phyloP scores from a whole-genome alignment of 768 basidiomycete species.

The Suillus clintonianus region DNA sequence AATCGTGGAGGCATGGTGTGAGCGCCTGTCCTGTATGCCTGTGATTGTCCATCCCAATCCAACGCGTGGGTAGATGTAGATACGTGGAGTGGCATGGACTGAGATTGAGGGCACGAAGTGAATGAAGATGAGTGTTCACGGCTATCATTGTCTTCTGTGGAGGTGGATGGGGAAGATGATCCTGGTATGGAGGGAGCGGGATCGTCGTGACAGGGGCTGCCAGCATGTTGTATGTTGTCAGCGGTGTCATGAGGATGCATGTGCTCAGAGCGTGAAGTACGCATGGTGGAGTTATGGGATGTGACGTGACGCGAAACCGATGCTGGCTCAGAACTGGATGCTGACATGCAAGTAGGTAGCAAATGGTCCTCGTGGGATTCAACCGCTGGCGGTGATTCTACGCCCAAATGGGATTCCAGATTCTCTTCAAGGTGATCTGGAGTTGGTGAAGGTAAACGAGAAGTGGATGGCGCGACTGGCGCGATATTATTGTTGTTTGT shows the following conservation, averaged over 20 bases:
- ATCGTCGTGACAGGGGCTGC: neutral
- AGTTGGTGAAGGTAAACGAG: constrained; percentile 19
- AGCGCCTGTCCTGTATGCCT: constrained; percentile 8
- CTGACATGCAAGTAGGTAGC: neutral
- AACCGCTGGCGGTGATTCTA: constrained; percentile 7
- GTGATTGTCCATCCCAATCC: constrained; percentile 8
- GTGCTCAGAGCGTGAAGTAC: neutral
- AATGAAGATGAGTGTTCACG: neutral
- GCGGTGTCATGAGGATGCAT: neutral
- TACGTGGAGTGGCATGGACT: neutral
- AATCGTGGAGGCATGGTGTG: constrained; percentile 18
- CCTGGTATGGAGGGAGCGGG: neutral
- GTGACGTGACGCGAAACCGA: neutral
- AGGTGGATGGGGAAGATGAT: neutral
- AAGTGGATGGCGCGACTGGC: constrained; percentile 18
- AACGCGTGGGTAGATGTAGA: constrained; percentile 1
- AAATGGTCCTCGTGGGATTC: neutral
- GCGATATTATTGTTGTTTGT: constrained; percentile 12
- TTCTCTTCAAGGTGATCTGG: constrained; percentile 10
- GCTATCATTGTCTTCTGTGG: neutral
- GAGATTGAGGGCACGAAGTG: neutral
- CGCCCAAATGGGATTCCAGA: neutral
- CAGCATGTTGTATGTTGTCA: neutral
- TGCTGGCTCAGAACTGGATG: constrained; percentile 1
- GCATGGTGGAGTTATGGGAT: neutral